Evolutionary conservation across 2,329 filamentous ascomycete species (phyloP).

Genomic region (Colletotrichum brevisporum): DNA sequence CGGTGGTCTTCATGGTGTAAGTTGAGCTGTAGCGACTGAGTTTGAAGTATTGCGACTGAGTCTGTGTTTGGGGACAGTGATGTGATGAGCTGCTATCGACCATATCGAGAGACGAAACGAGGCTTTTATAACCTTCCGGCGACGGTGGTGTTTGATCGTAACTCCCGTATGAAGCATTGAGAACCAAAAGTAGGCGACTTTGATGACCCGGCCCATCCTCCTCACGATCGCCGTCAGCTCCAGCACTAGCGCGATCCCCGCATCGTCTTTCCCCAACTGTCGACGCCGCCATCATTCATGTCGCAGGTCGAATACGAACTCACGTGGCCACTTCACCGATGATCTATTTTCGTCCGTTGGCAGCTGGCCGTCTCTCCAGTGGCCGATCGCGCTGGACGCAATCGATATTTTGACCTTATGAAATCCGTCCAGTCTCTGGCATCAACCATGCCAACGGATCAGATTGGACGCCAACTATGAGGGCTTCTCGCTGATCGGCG

Average conservation of each 20-base stretch:
- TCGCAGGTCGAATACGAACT: slow-evolving; percentile 21
- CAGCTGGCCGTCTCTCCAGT: not conserved
- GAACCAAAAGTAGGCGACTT: not conserved
- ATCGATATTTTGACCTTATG: too few species aligned
- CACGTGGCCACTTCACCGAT: not conserved
- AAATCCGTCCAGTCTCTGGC: too few species aligned
- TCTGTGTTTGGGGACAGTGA: too few species aligned
- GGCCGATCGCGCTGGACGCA: too few species aligned
- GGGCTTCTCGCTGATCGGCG: too few species aligned
- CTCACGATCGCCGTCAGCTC: not conserved
- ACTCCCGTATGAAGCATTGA: not conserved
- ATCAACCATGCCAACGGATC: too few species aligned
- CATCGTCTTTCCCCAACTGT: slow-evolving; percentile 3
- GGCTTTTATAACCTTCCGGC: not conserved
- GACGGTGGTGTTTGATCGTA: not conserved
- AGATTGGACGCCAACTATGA: too few species aligned
- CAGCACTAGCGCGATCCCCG: not conserved
- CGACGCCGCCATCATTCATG: slow-evolving; percentile 12
- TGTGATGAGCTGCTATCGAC: too few species aligned
- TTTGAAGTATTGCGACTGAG: not conserved
- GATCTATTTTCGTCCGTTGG: slow-evolving; percentile 21
- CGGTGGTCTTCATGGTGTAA: slow-evolving; percentile 43
- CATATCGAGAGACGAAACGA: too few species aligned
- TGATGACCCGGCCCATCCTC: slow-evolving; percentile 1
- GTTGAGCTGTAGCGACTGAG: not conserved